phyloP scores from a whole-genome alignment of 805 yeast species.

The Candida tammaniensis region DNA sequence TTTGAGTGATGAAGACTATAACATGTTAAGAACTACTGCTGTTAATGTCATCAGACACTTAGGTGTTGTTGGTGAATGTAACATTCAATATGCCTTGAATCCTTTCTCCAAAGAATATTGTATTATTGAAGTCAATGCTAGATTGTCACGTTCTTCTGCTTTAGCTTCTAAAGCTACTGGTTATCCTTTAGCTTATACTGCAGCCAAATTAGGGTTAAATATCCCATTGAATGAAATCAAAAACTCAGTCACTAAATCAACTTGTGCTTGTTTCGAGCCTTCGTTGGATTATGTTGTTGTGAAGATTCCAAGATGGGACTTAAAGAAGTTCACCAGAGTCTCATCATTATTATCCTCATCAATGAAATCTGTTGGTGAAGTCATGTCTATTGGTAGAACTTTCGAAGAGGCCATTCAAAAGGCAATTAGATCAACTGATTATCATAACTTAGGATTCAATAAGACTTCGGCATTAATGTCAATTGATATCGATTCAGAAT shows the following conservation, averaged over 20 bases:
- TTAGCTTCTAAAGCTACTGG: slow-evolving; percentile 99
- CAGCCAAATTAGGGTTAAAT: slow-evolving; percentile 93
- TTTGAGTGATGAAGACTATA: slow-evolving; percentile 93
- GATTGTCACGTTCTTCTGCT: slow-evolving; percentile 95
- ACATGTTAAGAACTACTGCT: slow-evolving; percentile 97
- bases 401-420: slow-evolving; percentile 98
- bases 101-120: slow-evolving; percentile 92
- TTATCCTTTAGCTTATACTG: slow-evolving; percentile 97
- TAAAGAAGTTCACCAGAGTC: slow-evolving; percentile 91
- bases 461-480: slow-evolving; percentile 83
- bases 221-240: slow-evolving; percentile 87
- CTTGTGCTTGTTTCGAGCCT: slow-evolving; percentile 96
- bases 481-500: slow-evolving; percentile 86
- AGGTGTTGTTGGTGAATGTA: slow-evolving; percentile 99
- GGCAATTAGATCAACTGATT: slow-evolving; percentile 94
- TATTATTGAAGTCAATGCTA: slow-evolving; percentile 96
- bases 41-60: slow-evolving; percentile 95
- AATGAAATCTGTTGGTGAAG: slow-evolving; percentile 99
- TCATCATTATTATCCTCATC: slow-evolving; percentile 84
- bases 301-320: slow-evolving; percentile 98
- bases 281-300: slow-evolving; percentile 95
- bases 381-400: slow-evolving; percentile 97
- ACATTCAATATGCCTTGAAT: slow-evolving; percentile 93
- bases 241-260: slow-evolving; percentile 93
- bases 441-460: slow-evolving; percentile 91